Evolutionary conservation across 495 filamentous ascomycete species (phyloP).

Genomic region (Pyrenula aspistea): DNA sequence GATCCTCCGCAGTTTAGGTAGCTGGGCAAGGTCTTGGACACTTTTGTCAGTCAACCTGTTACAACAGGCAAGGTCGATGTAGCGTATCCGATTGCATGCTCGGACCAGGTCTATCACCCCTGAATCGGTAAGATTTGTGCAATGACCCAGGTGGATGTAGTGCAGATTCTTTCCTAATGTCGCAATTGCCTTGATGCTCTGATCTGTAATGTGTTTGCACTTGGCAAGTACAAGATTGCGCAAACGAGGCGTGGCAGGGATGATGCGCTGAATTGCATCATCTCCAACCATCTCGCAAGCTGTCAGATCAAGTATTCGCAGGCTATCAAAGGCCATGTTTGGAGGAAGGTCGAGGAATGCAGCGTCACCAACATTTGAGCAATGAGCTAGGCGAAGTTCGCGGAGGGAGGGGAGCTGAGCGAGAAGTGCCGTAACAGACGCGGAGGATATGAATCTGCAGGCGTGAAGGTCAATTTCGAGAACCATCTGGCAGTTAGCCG

Average conservation of each 20-base stretch:
- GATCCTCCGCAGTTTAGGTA: conserved; percentile 89
- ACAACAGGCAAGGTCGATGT: conserved; percentile 96
- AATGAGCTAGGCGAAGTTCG: conserved; percentile 78
- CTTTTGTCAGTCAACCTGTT: conserved; percentile 76
- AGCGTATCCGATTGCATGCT: conserved; percentile 83
- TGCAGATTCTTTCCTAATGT: conserved; percentile 90
- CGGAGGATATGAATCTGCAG: conserved; percentile 68
- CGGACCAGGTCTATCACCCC: conserved; percentile 75
- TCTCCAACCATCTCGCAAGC: conserved; percentile 75
- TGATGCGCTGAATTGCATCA: conserved; percentile 74
- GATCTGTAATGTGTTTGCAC: conserved; percentile 83
- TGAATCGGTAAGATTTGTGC: conserved; percentile 74
- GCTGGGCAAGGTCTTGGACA: conserved; percentile 67
- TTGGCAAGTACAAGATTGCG: conserved; percentile 91
- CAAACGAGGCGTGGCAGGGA: conserved; percentile 73
- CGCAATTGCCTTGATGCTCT: conserved; percentile 74
- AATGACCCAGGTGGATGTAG: conserved; percentile 92
- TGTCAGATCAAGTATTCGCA: conserved; percentile 90
- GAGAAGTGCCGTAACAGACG: conserved; percentile 67
- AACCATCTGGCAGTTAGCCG: conserved; percentile 76
- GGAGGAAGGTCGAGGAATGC: conserved; percentile 77
- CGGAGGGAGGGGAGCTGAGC: conserved; percentile 66
- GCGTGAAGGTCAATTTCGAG: conserved; percentile 92
- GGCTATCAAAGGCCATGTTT: conserved; percentile 60
- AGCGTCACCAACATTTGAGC: conserved; percentile 65